Evolutionary conservation across 2,329 filamentous ascomycete genomes (phyloP).

Genomic region (Sclerotinia subarctica): DNA sequence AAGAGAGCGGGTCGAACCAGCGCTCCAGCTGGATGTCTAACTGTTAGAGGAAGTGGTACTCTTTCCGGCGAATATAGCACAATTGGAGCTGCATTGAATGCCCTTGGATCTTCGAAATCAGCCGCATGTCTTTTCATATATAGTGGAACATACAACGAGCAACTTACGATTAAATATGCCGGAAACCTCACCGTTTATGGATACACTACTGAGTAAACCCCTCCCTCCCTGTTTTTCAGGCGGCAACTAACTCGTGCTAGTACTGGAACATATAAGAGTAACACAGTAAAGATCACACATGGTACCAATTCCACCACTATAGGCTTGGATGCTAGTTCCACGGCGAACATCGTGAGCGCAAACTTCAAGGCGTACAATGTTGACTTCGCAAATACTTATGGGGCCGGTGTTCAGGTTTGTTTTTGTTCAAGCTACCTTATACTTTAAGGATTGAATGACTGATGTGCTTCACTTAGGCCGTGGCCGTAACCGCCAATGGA

Average conservation of each 20-base stretch:
- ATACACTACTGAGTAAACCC: constrained; percentile 8
- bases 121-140: constrained; percentile 14
- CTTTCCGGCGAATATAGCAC: constrained; percentile 20
- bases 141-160: constrained; percentile 7
- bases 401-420: constrained; percentile 14
- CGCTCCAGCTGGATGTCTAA: constrained; percentile 16
- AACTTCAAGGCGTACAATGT: constrained; percentile 14
- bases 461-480: constrained; percentile 39
- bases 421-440: background rate
- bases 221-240: background rate
- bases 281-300: constrained; percentile 7
- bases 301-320: background rate
- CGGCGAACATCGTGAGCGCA: background rate
- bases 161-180: background rate
- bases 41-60: constrained; percentile 20
- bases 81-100: background rate
- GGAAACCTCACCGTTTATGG: constrained; percentile 8
- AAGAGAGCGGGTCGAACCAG: constrained; percentile 10
- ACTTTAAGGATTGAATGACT: background rate
- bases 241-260: background rate
- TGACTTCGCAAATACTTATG: constrained; percentile 13
- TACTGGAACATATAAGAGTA: background rate
- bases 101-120: background rate
- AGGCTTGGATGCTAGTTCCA: constrained; percentile 8
- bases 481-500: constrained; percentile 51